A percentile compares a stretch with the other conserved stretches of the same genome.
Evolutionary conservation across 192 early-diverging fungal species (phyloP).

Genomic region (Entrophospora sp.): DNA sequence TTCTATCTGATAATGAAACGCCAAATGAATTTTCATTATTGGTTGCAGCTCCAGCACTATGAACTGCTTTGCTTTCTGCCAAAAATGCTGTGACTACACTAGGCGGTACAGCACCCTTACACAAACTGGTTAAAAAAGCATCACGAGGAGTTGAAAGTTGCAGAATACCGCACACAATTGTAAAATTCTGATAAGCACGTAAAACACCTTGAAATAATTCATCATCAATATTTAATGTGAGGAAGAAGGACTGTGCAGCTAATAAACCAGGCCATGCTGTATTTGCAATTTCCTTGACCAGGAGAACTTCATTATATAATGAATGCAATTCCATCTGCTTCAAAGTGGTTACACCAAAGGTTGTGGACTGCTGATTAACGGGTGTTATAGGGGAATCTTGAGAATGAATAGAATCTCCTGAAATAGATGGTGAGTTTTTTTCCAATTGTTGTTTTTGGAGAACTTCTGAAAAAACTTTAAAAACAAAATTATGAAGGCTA

Average conservation of each 20-base stretch:
- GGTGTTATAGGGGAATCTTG: constrained; percentile 2
- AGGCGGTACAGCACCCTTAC: constrained; percentile 69
- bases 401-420: no score
- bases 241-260: constrained; percentile 64
- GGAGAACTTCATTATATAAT: constrained; percentile 35
- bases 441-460: constrained; percentile 24
- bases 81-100: constrained; percentile 29
- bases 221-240: constrained; percentile 74
- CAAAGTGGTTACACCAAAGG: constrained; percentile 22
- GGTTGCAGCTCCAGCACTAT: background rate
- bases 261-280: constrained; percentile 74
- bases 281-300: constrained; percentile 71
- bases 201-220: constrained; percentile 67
- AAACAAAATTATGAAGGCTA: constrained; percentile 51
- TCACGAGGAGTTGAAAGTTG: constrained; percentile 73
- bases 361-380: constrained; percentile 27
- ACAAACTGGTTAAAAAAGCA: constrained; percentile 76
- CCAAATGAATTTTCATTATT: constrained; percentile 4
- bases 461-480: constrained; percentile 48
- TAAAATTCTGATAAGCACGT: constrained; percentile 64
- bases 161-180: constrained; percentile 71
- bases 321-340: constrained; percentile 18
- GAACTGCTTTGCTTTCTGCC: constrained; percentile 19
- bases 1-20: constrained; percentile 60
- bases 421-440: no score